Evolutionary conservation across 768 basidiomycete genomes (phyloP).

Genomic region (Amanita pallidorosea): DNA sequence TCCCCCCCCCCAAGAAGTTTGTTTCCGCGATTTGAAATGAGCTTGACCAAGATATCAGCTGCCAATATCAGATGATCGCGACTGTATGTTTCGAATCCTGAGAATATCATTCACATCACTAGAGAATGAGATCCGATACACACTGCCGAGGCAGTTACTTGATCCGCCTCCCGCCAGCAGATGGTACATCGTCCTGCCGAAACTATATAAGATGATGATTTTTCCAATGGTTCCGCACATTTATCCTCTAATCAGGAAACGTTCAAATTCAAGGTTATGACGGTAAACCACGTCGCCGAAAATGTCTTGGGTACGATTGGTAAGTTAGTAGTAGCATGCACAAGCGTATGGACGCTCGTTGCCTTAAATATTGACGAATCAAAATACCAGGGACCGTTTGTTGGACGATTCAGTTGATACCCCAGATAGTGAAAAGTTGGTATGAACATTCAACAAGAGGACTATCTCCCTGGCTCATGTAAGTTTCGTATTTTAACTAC

Average conservation of each 20-base stretch:
- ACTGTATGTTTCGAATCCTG: too few species aligned
- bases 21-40: too few species aligned
- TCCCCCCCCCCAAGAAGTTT: too few species aligned
- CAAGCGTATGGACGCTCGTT: background rate
- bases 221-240: too few species aligned
- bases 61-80: too few species aligned
- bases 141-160: too few species aligned
- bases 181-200: too few species aligned
- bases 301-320: slow-evolving; percentile 65
- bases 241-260: background rate
- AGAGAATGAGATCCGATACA: too few species aligned
- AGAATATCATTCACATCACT: too few species aligned
- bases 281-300: slow-evolving; percentile 42
- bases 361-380: background rate
- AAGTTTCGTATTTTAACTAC: slow-evolving; percentile 10
- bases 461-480: slow-evolving; percentile 61
- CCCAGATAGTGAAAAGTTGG: slow-evolving; percentile 68
- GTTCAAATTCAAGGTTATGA: slow-evolving; percentile 19
- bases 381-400: slow-evolving; percentile 42
- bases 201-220: too few species aligned
- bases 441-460: slow-evolving; percentile 57
- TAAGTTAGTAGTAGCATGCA: slow-evolving; percentile 16
- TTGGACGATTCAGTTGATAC: slow-evolving; percentile 59
- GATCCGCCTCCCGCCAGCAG: too few species aligned
- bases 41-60: too few species aligned